These are phyloP conservation scores for Starmerella etchellsii DNA, from an alignment of 805 yeast genomes.

Conservation along the genomic window DNA sequence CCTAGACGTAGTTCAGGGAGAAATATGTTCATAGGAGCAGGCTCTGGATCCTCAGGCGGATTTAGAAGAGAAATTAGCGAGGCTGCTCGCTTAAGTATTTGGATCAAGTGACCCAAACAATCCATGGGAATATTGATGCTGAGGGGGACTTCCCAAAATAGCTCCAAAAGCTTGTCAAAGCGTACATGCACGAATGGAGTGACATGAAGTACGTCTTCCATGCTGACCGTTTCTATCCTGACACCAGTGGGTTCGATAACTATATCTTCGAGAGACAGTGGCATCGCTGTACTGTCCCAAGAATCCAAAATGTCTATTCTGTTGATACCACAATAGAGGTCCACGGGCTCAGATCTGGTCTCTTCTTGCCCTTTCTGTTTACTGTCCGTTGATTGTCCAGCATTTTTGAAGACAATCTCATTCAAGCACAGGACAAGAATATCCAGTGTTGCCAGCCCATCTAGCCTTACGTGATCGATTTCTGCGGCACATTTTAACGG, in stretches of 20 bases:
- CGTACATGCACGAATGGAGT: constrained; percentile 9
- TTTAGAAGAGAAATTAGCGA: background rate
- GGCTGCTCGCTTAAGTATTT: background rate
- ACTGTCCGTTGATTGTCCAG: background rate
- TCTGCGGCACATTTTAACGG: constrained; percentile 3
- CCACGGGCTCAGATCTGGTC: background rate
- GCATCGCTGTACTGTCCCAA: constrained; percentile 1
- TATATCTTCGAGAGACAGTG: background rate
- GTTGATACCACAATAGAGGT: background rate
- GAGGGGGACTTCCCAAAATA: constrained; percentile 2
- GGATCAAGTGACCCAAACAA: background rate
- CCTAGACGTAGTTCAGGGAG: constrained; percentile 18
- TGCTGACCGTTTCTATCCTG: constrained; percentile 2
- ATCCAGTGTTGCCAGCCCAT: constrained; percentile 7
- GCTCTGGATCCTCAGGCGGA: constrained; percentile 14
- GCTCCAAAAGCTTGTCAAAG: background rate
- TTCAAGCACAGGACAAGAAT: constrained; percentile 6
- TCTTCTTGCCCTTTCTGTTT: background rate
- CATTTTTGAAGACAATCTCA: background rate
- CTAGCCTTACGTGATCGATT: constrained; percentile 5
- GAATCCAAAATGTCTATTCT: constrained; percentile 8
- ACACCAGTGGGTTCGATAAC: background rate
- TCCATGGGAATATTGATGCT: constrained; percentile 4
- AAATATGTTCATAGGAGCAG: constrained; percentile 9
- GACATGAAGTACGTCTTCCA: constrained; percentile 11